Evolutionary conservation across 169 alveolate species (phyloP).

Genomic region (Amoebophrya sp.): DNA sequence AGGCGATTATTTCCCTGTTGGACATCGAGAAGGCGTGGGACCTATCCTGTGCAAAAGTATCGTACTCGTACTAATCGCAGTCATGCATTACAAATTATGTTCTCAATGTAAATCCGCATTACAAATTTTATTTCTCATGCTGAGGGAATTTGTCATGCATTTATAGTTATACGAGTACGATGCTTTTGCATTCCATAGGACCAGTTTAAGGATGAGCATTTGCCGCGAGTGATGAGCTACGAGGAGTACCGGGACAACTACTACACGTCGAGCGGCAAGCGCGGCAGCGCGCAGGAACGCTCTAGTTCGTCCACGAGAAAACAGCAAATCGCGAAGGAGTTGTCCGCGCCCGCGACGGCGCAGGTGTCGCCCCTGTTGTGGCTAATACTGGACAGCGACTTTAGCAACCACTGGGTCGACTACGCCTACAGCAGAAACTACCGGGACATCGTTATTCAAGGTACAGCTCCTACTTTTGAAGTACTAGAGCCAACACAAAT

Average conservation of each 20-base stretch:
- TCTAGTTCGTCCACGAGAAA: too few species aligned
- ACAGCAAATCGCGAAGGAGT: background rate
- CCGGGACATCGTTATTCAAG: conserved; percentile 12
- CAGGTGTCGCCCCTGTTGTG: conserved; percentile 2
- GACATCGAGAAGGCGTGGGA: background rate
- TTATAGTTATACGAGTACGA: too few species aligned
- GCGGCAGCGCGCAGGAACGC: too few species aligned
- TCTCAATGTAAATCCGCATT: too few species aligned
- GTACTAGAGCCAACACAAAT: too few species aligned
- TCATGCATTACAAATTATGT: too few species aligned
- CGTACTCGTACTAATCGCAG: too few species aligned
- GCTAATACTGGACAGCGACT: background rate
- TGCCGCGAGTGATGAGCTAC: background rate
- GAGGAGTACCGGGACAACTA: conserved; percentile 20
- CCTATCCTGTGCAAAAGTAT: too few species aligned
- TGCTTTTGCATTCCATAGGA: too few species aligned
- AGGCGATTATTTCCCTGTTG: background rate
- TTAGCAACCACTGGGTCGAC: background rate
- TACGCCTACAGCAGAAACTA: background rate
- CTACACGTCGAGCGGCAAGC: background rate
- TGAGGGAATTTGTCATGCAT: too few species aligned
- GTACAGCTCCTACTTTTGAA: too few species aligned
- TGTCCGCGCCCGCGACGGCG: background rate
- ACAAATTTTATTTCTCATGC: too few species aligned
- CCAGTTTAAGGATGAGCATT: background rate